A percentile compares a stretch with the other conserved stretches of the same genome.
Evolutionary conservation across 805 yeast species (phyloP).

Genomic region (Ogataea neopini): DNA sequence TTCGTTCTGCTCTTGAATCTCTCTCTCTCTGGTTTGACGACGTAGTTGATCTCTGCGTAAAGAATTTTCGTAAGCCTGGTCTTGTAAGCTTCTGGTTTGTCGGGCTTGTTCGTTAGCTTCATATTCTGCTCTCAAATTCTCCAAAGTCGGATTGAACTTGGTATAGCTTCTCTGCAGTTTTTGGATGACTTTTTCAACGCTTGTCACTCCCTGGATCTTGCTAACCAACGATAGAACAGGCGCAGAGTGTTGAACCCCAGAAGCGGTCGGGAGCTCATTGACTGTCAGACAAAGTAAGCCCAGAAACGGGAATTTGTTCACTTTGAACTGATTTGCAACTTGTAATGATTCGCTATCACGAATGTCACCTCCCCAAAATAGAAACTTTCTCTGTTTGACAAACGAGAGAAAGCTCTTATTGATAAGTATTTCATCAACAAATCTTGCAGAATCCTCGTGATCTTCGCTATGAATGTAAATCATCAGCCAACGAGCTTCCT

Average conservation of each 20-base stretch:
- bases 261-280: slow-evolving; percentile 52
- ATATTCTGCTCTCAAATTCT: slow-evolving; percentile 60
- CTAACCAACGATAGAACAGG: slow-evolving; percentile 63
- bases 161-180: slow-evolving; percentile 41
- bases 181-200: slow-evolving; percentile 35
- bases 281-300: slow-evolving; percentile 74
- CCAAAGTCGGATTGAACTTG: slow-evolving; percentile 61
- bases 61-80: slow-evolving; percentile 71
- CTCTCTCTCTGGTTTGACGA: slow-evolving; percentile 41
- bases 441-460: slow-evolving; percentile 59
- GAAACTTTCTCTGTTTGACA: slow-evolving; percentile 49
- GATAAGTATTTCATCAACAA: slow-evolving; percentile 56
- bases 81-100: slow-evolving; percentile 68
- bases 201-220: slow-evolving; percentile 61
- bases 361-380: slow-evolving; percentile 88
- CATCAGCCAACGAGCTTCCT: slow-evolving; percentile 68
- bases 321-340: slow-evolving; percentile 71
- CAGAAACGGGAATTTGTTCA: slow-evolving; percentile 77
- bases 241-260: slow-evolving; percentile 51
- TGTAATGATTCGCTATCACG: slow-evolving; percentile 82
- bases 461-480: slow-evolving; percentile 73
- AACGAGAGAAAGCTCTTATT: slow-evolving; percentile 49
- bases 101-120: slow-evolving; percentile 60
- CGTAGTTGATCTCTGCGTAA: slow-evolving; percentile 65
- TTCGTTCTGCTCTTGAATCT: slow-evolving; percentile 21